These are phyloP conservation scores for Barnettozyma populi DNA, from an alignment of 805 yeast genomes.

Conservation along the genomic window DNA sequence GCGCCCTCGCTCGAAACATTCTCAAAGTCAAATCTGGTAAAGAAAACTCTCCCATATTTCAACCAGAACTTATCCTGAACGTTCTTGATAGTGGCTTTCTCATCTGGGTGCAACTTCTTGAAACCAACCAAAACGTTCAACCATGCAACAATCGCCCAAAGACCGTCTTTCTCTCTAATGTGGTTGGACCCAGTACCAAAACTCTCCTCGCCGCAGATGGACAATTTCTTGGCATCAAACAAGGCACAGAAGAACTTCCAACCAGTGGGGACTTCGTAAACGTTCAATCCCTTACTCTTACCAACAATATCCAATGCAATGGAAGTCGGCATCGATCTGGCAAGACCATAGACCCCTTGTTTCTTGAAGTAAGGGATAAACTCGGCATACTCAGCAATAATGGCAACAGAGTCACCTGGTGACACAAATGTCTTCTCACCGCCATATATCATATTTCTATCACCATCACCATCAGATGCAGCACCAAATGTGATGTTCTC, in stretches of 20 bases:
- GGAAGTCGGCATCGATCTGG: slow-evolving; percentile 96
- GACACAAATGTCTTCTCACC: slow-evolving; percentile 82
- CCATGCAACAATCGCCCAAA: slow-evolving; percentile 98
- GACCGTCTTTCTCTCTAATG: slow-evolving; percentile 94
- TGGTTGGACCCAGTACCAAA: slow-evolving; percentile 98
- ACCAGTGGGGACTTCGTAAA: slow-evolving; percentile 97
- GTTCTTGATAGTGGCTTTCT: slow-evolving; percentile 60
- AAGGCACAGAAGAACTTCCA: slow-evolving; percentile 98
- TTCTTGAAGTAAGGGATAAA: slow-evolving; percentile 87
- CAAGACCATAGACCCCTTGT: slow-evolving; percentile 85
- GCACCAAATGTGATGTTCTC: slow-evolving; percentile 90
- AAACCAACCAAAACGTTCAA: slow-evolving; percentile 88
- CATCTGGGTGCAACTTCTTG: slow-evolving; percentile 50
- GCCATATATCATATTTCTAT: slow-evolving; percentile 97
- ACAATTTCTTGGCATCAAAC: slow-evolving; percentile 86
- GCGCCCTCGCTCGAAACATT: slow-evolving; percentile 77
- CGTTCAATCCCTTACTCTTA: slow-evolving; percentile 59
- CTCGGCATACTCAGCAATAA: slow-evolving; percentile 89
- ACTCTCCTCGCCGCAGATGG: slow-evolving; percentile 97
- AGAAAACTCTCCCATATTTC: slow-evolving; percentile 93
- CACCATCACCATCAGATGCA: slow-evolving; percentile 99
- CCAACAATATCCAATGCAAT: slow-evolving; percentile 94
- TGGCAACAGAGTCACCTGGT: slow-evolving; percentile 98
- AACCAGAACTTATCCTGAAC: slow-evolving; percentile 87
- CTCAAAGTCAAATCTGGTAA: slow-evolving; percentile 94